Evolutionary conservation across 2,329 filamentous ascomycete species (phyloP).

Genomic region (Botrytis elliptica): DNA sequence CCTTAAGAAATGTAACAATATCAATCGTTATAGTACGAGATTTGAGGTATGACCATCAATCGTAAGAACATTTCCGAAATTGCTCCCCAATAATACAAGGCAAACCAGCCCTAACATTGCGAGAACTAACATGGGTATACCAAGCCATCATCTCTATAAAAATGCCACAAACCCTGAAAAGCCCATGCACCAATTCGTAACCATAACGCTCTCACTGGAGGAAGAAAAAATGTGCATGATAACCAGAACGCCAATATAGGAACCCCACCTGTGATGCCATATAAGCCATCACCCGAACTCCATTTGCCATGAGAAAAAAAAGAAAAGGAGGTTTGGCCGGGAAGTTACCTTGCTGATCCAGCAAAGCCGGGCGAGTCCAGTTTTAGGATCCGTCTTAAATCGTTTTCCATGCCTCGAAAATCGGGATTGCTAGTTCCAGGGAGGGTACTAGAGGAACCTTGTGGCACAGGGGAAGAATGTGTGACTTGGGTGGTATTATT

Average conservation of each 20-base stretch:
- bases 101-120: conserved; percentile 19
- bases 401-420: conserved; percentile 39
- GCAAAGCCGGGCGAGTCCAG: conserved; percentile 30
- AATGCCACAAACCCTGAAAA: conserved; percentile 19
- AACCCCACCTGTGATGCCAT: conserved; percentile 4
- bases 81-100: conserved; percentile 18
- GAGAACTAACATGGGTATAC: conserved; percentile 21
- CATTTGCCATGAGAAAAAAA: neutral
- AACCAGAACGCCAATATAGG: conserved; percentile 17
- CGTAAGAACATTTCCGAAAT: conserved; percentile 20
- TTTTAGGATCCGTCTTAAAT: conserved; percentile 39
- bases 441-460: conserved; percentile 26
- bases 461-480: conserved; percentile 25
- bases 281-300: conserved; percentile 18
- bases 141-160: conserved; percentile 19
- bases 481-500: conserved; percentile 24
- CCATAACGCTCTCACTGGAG: conserved; percentile 17
- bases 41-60: conserved; percentile 17
- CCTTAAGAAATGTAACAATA: conserved; percentile 17
- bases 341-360: conserved; percentile 18
- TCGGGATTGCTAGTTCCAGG: conserved; percentile 31
- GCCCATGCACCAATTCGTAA: conserved; percentile 17
- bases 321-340: neutral
- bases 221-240: conserved; percentile 8
- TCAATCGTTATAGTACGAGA: conserved; percentile 11